phyloP scores from a whole-genome alignment of 2,329 filamentous ascomycete species.

The Fusarium sulawesiense region DNA sequence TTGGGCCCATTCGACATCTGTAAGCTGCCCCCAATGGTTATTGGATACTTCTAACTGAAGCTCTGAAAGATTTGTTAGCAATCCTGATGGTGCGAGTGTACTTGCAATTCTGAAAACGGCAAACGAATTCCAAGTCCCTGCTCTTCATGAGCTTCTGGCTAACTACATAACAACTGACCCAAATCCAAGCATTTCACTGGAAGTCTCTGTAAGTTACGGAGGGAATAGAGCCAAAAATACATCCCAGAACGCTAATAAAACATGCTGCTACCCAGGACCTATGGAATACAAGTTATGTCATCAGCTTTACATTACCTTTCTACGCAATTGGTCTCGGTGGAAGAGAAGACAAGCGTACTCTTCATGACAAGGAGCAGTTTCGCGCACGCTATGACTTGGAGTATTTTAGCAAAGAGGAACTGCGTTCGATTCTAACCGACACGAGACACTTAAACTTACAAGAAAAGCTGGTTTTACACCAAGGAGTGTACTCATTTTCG shows the following conservation, averaged over 20 bases:
- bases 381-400: not conserved
- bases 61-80: constrained; percentile 24
- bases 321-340: not conserved
- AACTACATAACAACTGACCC: constrained; percentile 22
- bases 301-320: not conserved
- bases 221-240: not conserved
- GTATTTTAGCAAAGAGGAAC: not conserved
- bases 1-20: not conserved
- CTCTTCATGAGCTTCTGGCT: constrained; percentile 9
- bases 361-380: not conserved
- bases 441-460: no score
- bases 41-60: not conserved
- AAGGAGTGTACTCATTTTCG: not conserved
- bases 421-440: not conserved
- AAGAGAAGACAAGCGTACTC: not conserved
- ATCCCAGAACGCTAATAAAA: not conserved
- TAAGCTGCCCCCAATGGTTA: not conserved
- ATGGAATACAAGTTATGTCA: not conserved
- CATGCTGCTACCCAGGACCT: not conserved
- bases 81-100: constrained; percentile 9
- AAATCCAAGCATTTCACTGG: not conserved
- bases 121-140: not conserved
- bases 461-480: not conserved
- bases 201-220: not conserved
- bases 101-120: constrained; percentile 12